These are phyloP conservation scores for Suillus spraguei DNA, from an alignment of 768 basidiomycete genomes.

Conservation along the genomic window DNA sequence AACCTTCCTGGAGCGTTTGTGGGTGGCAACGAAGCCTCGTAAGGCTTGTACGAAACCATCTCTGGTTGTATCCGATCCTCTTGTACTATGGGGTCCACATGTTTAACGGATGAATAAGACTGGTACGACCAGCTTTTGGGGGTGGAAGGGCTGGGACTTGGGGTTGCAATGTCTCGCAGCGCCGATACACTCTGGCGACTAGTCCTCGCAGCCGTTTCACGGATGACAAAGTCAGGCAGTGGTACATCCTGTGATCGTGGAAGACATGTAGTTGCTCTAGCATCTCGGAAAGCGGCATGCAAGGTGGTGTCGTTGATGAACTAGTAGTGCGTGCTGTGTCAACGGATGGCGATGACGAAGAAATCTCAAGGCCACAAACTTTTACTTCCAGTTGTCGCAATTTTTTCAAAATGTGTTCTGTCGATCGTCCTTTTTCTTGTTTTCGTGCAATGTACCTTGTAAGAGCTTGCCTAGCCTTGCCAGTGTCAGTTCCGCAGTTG, in stretches of 20 bases:
- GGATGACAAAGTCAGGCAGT: conserved; percentile 18
- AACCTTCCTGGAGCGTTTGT: not conserved
- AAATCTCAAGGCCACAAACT: conserved; percentile 16
- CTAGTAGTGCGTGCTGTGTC: conserved; percentile 18
- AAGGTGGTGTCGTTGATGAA: conserved; percentile 33
- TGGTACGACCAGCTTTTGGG: not conserved
- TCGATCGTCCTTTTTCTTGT: conserved; percentile 30
- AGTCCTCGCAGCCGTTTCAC: not conserved
- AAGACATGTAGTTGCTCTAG: conserved; percentile 31
- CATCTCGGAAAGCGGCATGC: conserved; percentile 35
- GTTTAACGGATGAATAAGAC: not conserved
- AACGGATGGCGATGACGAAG: not conserved
- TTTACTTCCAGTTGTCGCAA: conserved; percentile 32
- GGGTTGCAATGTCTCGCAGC: not conserved
- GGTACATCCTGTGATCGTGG: conserved; percentile 30
- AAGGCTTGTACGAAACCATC: not conserved
- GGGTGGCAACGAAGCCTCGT: not conserved
- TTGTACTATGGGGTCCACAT: not conserved
- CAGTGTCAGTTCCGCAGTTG: conserved; percentile 33
- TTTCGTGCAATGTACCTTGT: conserved; percentile 34
- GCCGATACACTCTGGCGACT: not conserved
- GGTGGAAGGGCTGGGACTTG: not conserved
- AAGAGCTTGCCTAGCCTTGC: conserved; percentile 28
- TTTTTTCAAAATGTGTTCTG: conserved; percentile 33
- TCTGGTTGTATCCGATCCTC: not conserved